Evolutionary conservation across 345 rosid species (phyloP), one percentile per base, ranked within the genome.

Genomic region (Populus pruinosa): DNA sequence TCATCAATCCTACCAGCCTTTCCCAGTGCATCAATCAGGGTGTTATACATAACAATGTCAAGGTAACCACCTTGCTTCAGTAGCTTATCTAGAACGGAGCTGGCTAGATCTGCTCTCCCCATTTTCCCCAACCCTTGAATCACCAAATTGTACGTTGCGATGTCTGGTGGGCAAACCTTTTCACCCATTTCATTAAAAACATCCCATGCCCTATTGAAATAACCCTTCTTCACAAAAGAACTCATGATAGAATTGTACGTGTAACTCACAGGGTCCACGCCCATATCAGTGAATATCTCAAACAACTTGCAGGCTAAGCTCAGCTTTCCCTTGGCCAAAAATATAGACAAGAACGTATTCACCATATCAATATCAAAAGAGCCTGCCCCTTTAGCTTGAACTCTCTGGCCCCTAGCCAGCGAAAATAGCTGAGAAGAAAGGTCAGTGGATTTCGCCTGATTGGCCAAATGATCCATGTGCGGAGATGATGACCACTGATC

Each of bases 401-500:
- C 94, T 61, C 94, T 88, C 55, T 77, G 83, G 10, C 96, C 93
- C 80, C 85, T 87, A 9, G 74, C 83, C 76, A 87, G 83, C 6
- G 87, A 83, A 80, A 91, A 96, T 81, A 75, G 79, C 80, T 86
- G 86, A 29, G 85, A 78, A 69, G 81, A 59, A 59, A 21, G 78
- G 18, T 67, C 74, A 21, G 56, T 69, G 18, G 85, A 75, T 47
- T 84, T 82, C 10, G 71, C 83, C 85, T 84, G 90, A 77, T 83
- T 78, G n/a, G 96, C 93, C 84, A 93, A 84, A 78, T 56, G 89
- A 83, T 92, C 99, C 94, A 93, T 88, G 78, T 91, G 78, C 3
- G 96, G 97, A 75, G 99, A 96, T 10, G 97, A 91, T 76, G 98
- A 91, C 98, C 98, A 92, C 50, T 83, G 87, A 81, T 92, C 91